phyloP scores from a whole-genome alignment of 2,329 filamentous ascomycete genomes.

The Fusarium verrucosum region DNA sequence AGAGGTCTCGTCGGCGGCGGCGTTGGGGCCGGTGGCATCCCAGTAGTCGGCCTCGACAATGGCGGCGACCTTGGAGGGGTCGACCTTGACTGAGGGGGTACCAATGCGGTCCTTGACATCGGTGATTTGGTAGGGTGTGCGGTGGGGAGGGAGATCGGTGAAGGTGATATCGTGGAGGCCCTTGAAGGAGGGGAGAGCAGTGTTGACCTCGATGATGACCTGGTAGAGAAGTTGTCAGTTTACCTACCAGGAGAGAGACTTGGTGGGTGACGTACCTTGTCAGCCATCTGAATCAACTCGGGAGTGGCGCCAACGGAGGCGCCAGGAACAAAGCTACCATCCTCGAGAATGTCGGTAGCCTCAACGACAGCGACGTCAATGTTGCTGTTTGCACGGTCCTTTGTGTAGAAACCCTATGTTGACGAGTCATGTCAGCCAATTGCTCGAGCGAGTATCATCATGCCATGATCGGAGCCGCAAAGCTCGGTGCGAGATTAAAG shows the following conservation, averaged over 20 bases:
- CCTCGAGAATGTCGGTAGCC: conserved; percentile 85
- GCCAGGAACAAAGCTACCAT: conserved; percentile 88
- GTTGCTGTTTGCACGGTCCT: conserved; percentile 76
- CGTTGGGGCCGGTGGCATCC: conserved; percentile 77
- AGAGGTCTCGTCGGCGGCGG: conserved; percentile 77
- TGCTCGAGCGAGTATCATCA: too few species aligned
- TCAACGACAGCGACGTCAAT: conserved; percentile 88
- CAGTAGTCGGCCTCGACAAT: conserved; percentile 86
- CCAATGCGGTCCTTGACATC: conserved; percentile 87
- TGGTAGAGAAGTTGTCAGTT: conserved; percentile 37
- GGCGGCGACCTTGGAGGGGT: conserved; percentile 84
- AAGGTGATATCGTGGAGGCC: conserved; percentile 91
- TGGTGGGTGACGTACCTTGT: conserved; percentile 67
- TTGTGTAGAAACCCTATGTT: conserved; percentile 78
- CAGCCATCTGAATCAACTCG: conserved; percentile 88
- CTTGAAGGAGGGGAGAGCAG: conserved; percentile 82
- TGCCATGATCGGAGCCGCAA: conserved; percentile 13
- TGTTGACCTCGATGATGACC: conserved; percentile 94
- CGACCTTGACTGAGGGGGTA: conserved; percentile 81
- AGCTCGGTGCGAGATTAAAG: conserved; percentile 33
- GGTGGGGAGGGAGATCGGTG: conserved; percentile 80
- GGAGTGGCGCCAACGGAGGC: conserved; percentile 86
- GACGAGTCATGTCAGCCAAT: conserved; percentile 35
- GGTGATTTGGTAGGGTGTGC: conserved; percentile 89
- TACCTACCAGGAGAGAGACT: not conserved